Conservation (phyloP, 257 asterid genomes). For the Lycium barbarum region DNA sequence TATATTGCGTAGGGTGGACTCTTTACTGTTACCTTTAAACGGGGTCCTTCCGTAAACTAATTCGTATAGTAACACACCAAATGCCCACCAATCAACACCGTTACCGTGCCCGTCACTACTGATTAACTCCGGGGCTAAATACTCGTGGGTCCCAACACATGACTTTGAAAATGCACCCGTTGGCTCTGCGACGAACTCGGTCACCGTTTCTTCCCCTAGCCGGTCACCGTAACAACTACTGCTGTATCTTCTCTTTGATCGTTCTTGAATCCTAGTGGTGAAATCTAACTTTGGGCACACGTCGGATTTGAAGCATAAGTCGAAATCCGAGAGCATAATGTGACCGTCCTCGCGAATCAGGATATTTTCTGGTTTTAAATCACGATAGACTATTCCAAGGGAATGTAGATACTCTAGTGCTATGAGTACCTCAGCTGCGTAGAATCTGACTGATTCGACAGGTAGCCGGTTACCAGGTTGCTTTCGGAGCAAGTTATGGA, state of each 20-base stretch:
- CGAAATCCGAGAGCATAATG: constrained; percentile 83
- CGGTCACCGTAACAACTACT: constrained; percentile 33
- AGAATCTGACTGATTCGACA: constrained; percentile 67
- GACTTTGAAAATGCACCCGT: constrained; percentile 79
- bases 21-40: constrained; percentile 82
- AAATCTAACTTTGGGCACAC: constrained; percentile 58
- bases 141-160: constrained; percentile 92
- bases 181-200: constrained; percentile 83
- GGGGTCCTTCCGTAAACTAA: constrained; percentile 75
- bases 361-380: constrained; percentile 82
- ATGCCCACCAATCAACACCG: constrained; percentile 99
- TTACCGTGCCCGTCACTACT: constrained; percentile 82
- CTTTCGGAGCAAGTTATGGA: constrained; percentile 75
- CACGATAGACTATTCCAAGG: constrained; percentile 82
- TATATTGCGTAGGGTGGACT: constrained; percentile 88
- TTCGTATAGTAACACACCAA: constrained; percentile 79
- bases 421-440: constrained; percentile 70
- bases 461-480: constrained; percentile 63
- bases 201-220: constrained; percentile 51
- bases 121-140: constrained; percentile 79
- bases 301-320: constrained; percentile 68
- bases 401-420: constrained; percentile 82
- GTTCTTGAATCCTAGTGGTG: constrained; percentile 27
- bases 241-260: constrained; percentile 25
- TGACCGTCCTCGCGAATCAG: constrained; percentile 84